Evolutionary conservation across 2,329 filamentous ascomycete species (phyloP).

Genomic region (Monilinia laxa): DNA sequence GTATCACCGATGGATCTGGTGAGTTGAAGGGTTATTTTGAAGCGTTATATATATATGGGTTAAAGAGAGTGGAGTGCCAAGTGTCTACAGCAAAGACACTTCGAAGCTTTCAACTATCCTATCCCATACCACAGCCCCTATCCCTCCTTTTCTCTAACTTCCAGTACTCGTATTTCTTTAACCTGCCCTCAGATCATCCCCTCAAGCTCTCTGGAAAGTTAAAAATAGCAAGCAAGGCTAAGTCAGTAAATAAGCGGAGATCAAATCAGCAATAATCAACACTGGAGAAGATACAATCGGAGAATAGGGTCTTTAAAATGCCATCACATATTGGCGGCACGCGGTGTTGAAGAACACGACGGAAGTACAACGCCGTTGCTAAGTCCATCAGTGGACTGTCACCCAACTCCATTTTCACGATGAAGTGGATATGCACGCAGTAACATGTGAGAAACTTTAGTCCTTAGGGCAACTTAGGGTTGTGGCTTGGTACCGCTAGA

Average conservation of each 20-base stretch:
- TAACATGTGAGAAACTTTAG: neutral
- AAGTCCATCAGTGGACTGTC: neutral
- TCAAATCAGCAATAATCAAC: too few relatives aligned
- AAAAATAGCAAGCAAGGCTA: neutral
- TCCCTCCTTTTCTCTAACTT: neutral
- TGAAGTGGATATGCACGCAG: neutral
- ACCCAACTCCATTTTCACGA: slow-evolving; percentile 1
- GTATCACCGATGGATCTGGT: neutral
- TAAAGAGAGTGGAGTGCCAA: neutral
- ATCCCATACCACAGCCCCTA: neutral
- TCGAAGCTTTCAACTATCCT: neutral
- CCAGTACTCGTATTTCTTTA: neutral
- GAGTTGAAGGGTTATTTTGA: neutral
- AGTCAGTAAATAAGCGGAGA: neutral
- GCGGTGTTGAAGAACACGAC: neutral
- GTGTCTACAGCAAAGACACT: neutral
- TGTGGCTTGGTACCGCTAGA: neutral
- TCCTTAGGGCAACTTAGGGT: neutral
- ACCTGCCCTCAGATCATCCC: neutral
- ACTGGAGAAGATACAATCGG: too few relatives aligned
- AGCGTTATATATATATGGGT: neutral
- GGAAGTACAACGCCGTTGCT: neutral
- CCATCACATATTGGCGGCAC: too few relatives aligned
- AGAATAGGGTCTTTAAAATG: too few relatives aligned
- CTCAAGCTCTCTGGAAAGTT: neutral